phyloP scores from a whole-genome alignment of 371 early-diverging fungal genomes.

The Mortierella polycephala region DNA sequence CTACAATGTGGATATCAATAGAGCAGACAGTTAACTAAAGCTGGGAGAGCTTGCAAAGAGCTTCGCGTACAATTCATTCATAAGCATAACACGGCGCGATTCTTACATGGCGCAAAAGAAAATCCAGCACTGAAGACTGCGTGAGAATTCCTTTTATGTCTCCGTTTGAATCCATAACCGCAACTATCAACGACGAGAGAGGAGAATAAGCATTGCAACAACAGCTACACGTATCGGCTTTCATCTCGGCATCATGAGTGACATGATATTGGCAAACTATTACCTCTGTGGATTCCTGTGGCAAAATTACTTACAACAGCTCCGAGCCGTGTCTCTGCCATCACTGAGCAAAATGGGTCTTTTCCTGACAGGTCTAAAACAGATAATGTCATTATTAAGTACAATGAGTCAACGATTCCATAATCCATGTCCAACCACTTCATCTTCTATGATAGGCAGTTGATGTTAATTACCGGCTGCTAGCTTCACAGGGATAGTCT shows the following conservation, averaged over 20 bases:
- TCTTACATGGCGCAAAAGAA: constrained; percentile 55
- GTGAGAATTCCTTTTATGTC: constrained; percentile 73
- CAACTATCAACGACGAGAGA: constrained; percentile 17
- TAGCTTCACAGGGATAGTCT: constrained; percentile 69
- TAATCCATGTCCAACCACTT: too few relatives aligned
- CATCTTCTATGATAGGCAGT: too few relatives aligned
- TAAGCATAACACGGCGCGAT: background rate
- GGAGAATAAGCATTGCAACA: background rate
- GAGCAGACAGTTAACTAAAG: too few relatives aligned
- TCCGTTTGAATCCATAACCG: constrained; percentile 34
- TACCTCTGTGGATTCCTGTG: constrained; percentile 78
- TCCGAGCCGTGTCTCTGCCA: constrained; percentile 77
- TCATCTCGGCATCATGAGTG: too few relatives aligned
- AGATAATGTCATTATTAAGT: too few relatives aligned
- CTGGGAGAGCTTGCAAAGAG: too few relatives aligned
- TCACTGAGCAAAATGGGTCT: constrained; percentile 85
- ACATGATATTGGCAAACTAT: background rate
- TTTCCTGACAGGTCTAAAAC: constrained; percentile 73
- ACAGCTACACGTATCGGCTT: too few relatives aligned
- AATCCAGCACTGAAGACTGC: constrained; percentile 75
- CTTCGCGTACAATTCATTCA: too few relatives aligned
- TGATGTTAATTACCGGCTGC: constrained; percentile 54
- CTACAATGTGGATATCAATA: background rate
- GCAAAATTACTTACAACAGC: constrained; percentile 79
- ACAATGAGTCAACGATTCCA: constrained; percentile 3